These are phyloP conservation scores for Phaeomoniella chlamydospora DNA, from an alignment of 2,329 filamentous ascomycete species.

Conservation along the genomic window DNA sequence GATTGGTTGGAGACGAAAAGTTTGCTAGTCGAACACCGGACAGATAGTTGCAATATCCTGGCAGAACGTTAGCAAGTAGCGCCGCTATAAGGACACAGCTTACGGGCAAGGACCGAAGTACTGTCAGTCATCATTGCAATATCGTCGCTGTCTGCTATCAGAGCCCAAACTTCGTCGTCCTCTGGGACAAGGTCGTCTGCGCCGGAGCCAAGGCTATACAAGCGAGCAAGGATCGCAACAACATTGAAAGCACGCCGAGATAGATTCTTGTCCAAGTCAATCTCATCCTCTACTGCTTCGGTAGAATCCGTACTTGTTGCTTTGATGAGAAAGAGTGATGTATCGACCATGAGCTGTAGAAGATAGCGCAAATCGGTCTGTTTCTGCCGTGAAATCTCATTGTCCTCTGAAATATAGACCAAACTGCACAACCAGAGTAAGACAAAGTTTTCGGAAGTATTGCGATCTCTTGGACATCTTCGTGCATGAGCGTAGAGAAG, in stretches of 20 bases:
- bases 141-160: not conserved
- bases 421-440: not conserved
- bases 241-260: conserved; percentile 24
- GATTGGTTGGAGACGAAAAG: not conserved
- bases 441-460: not conserved
- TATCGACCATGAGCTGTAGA: conserved; percentile 22
- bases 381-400: conserved; percentile 24
- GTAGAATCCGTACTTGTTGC: conserved; percentile 18
- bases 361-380: conserved; percentile 23
- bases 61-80: not conserved
- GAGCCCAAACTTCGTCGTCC: not conserved
- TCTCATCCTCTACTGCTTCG: conserved; percentile 16
- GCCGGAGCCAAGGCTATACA: conserved; percentile 7
- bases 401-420: conserved; percentile 4
- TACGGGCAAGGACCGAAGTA: not conserved
- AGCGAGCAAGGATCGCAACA: conserved; percentile 22
- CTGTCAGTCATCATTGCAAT: not conserved
- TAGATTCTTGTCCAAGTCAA: conserved; percentile 25
- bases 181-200: not conserved
- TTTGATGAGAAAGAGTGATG: conserved; percentile 23
- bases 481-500: not conserved
- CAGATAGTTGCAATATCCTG: not conserved
- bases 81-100: not conserved
- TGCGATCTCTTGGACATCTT: not conserved
- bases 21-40: not conserved